A percentile compares a stretch with the other conserved stretches of the same genome.
These are phyloP conservation scores for Leishmania aethiopica DNA, from an alignment of 208 protist species.

Conservation along the genomic window DNA sequence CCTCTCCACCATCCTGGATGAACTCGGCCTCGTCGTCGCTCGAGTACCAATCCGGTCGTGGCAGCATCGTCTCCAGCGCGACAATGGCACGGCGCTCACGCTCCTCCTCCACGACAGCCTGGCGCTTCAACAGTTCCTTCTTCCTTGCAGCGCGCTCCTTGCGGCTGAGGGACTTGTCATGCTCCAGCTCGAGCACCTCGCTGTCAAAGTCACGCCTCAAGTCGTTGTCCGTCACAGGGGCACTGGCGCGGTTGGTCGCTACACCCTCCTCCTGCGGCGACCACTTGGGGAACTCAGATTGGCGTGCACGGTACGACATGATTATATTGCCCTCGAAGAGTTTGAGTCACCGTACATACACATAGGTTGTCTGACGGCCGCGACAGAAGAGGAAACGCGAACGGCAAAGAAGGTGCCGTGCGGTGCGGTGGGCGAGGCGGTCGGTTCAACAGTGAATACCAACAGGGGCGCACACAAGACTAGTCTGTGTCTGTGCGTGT, in stretches of 20 bases:
- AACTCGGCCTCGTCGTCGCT: slow-evolving; percentile 48
- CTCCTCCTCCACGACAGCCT: slow-evolving; percentile 29
- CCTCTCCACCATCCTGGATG: slow-evolving; percentile 18
- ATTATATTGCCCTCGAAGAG: neutral
- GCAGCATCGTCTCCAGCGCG: slow-evolving; percentile 40
- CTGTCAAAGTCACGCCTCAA: slow-evolving; percentile 30
- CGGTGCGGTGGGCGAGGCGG: too few relatives aligned
- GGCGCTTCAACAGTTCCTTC: slow-evolving; percentile 22
- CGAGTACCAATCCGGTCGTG: slow-evolving; percentile 54
- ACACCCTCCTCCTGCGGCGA: neutral
- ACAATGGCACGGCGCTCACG: slow-evolving; percentile 36
- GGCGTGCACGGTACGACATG: neutral
- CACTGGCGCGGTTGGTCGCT: slow-evolving; percentile 3
- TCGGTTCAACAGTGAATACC: neutral
- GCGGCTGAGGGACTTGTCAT: slow-evolving; percentile 22
- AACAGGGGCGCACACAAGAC: too few relatives aligned
- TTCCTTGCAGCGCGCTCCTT: slow-evolving; percentile 26
- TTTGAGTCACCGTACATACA: neutral
- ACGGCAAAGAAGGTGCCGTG: neutral
- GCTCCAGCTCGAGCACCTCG: slow-evolving; percentile 22
- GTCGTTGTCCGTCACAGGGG: slow-evolving; percentile 31
- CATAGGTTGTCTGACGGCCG: neutral
- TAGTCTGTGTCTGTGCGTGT: too few relatives aligned
- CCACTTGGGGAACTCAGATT: neutral
- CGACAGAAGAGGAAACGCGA: neutral